phyloP scores from a whole-genome alignment of 176 grass and related monocot species.

The Rhynchospora pubera region DNA sequence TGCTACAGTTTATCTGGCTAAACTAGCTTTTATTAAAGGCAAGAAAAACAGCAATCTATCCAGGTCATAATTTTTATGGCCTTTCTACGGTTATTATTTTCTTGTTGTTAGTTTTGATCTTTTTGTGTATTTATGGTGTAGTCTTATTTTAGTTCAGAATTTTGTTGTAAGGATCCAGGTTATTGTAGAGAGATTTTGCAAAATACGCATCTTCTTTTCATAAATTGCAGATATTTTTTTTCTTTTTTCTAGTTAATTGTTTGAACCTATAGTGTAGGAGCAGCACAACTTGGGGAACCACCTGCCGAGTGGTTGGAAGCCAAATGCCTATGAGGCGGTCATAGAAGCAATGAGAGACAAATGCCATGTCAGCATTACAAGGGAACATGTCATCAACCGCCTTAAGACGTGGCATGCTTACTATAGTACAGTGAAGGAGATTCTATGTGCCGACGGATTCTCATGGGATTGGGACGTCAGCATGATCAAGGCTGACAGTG shows the following conservation, averaged over 20 bases:
- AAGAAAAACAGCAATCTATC: conserved; percentile 34
- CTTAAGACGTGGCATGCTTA: background rate
- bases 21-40: conserved; percentile 56
- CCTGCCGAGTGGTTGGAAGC: background rate
- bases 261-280: background rate
- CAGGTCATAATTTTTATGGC: conserved; percentile 20
- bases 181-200: conserved; percentile 3
- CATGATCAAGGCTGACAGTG: background rate
- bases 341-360: background rate
- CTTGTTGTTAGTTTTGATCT: background rate
- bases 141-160: conserved; percentile 1
- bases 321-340: background rate
- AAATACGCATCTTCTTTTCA: background rate
- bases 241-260: background rate
- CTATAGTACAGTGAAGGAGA: background rate
- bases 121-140: conserved; percentile 13
- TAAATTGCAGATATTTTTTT: background rate
- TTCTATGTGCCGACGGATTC: background rate
- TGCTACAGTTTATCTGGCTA: conserved; percentile 55
- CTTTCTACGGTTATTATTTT: background rate
- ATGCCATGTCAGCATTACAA: background rate
- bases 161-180: conserved; percentile 5
- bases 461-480: background rate
- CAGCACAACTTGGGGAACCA: background rate
- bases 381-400: background rate